Base-by-base conservation (phyloP, 495 filamentous ascomycete species). In the Trichodelitschia bisporula region DNA sequence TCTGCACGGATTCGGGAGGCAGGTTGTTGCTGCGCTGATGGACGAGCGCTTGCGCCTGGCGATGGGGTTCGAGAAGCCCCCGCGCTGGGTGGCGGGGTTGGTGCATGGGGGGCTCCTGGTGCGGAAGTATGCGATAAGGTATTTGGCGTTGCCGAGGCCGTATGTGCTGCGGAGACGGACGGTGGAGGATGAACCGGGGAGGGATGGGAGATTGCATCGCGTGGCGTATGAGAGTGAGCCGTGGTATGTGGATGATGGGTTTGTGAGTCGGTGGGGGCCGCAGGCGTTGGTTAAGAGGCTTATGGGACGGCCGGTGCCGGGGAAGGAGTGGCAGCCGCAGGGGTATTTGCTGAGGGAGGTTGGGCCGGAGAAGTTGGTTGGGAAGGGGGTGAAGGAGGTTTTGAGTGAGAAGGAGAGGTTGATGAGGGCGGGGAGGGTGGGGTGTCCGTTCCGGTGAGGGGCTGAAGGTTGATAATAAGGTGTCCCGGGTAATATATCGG, bases 211-310 rank as follows among this genome's bases (percentile, higher is more conserved):
- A 3, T 59, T 62, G 29, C 44, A 58, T 30, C 41, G 61, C 32
- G 58, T 44, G 0, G 31, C 49, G n/a, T 69, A 63, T 50, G 51
- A 59, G 17, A 6, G 30, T 4, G 37, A 46, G 29, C 43, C 43
- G n/a, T 46, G 42, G 42, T 43, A 77, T 39, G 53, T 66, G 19
- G 60, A 63, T 25, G 58, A 69, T 0, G 69, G 62, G 0, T 42
- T 77, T 16, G 62, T 56, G 59, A 62, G 61, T 32, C 57, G 66
- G 14, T 74, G 64, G 61, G 60, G 64, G 0, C 64, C 58, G 1
- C 29, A 28, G 2, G 67, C 64, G 1, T 66, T 53, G 58, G 28
- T 61, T 10, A 51, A 56, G 11, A 57, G 69, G 53, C 20, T 54
- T 0, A 42, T 62, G 27, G 67, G 70, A 0, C 52, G 53, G 4